These are phyloP conservation scores for Calonectria pseudoreteaudii DNA, from an alignment of 2,329 filamentous ascomycete genomes.

Conservation along the genomic window DNA sequence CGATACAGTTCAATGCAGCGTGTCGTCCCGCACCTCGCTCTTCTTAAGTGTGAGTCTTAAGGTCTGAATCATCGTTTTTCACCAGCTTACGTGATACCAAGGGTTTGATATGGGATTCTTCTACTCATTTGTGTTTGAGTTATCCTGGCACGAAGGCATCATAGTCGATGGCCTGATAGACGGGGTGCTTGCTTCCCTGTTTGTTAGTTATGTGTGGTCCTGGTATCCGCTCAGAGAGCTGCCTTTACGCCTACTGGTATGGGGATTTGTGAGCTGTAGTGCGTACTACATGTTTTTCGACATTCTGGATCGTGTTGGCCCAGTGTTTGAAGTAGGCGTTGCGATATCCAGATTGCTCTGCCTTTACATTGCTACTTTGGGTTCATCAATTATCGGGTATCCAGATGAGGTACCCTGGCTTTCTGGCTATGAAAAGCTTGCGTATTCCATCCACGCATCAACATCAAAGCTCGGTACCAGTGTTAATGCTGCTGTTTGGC, in stretches of 20 bases:
- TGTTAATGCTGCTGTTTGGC: neutral
- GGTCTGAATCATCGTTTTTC: neutral
- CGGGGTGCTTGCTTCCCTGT: neutral
- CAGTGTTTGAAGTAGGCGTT: neutral
- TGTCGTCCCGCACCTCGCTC: neutral
- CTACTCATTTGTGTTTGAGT: neutral
- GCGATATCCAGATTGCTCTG: neutral
- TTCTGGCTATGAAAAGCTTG: neutral
- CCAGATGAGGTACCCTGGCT: constrained; percentile 19
- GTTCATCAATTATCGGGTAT: neutral
- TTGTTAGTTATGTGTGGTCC: neutral
- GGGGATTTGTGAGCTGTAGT: neutral
- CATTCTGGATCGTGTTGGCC: neutral
- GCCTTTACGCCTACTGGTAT: neutral
- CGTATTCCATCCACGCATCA: neutral
- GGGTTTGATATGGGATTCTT: neutral
- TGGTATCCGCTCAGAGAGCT: neutral
- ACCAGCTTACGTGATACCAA: neutral
- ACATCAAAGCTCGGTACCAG: neutral
- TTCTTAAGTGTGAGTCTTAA: neutral
- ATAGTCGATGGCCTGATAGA: neutral
- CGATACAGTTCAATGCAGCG: neutral
- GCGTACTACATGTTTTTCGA: neutral
- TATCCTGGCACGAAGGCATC: neutral
- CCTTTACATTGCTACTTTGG: neutral